Conservation (phyloP, 2,329 filamentous ascomycete genomes). For the Colletotrichum aenigma region DNA sequence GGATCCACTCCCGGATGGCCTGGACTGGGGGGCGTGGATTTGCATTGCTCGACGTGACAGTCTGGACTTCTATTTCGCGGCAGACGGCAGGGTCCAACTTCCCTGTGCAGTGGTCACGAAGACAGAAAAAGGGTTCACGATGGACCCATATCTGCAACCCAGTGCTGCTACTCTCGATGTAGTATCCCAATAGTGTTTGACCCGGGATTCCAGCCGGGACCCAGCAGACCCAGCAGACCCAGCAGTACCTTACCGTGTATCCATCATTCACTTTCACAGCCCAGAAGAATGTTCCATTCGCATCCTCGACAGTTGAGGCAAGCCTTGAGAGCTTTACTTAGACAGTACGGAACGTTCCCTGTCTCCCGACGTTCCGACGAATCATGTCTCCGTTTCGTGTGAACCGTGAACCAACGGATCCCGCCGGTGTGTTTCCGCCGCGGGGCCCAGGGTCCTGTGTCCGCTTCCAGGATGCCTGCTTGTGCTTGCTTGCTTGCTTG, state of each 20-base stretch:
- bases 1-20: neutral
- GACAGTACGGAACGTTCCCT: neutral
- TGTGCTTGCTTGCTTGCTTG: neutral
- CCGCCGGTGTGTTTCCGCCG: neutral
- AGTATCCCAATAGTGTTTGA: neutral
- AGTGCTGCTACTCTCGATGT: neutral
- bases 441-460: neutral
- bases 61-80: neutral
- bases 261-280: neutral
- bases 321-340: neutral
- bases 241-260: neutral
- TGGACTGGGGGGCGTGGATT: neutral
- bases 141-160: neutral
- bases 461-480: neutral
- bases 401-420: neutral
- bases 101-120: neutral
- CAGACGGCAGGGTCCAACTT: neutral
- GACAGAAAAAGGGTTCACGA: neutral
- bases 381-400: neutral
- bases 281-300: neutral
- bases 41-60: neutral
- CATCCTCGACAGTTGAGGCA: neutral
- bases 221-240: neutral
- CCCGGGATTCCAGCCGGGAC: neutral
- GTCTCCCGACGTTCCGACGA: neutral